phyloP scores from a whole-genome alignment of 2,329 filamentous ascomycete genomes.

The Furcasterigmium furcatum region DNA sequence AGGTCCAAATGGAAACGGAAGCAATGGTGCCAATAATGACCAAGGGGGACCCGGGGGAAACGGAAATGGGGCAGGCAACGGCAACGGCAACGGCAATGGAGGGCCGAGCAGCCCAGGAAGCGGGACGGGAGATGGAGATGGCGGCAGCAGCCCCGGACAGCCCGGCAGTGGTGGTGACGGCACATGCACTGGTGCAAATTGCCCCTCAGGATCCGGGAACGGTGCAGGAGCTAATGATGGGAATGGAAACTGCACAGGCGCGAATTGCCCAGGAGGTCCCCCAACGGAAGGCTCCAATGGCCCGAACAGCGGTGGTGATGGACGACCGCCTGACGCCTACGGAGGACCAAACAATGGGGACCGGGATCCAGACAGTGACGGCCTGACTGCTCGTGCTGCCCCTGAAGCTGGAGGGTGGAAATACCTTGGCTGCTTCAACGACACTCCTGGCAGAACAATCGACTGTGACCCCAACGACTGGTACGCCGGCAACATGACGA shows the following conservation, averaged over 20 bases:
- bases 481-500: constrained; percentile 37
- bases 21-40: background rate
- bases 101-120: no score
- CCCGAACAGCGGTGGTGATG: no score
- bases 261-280: background rate
- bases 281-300: no score
- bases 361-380: background rate
- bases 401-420: constrained; percentile 15
- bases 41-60: no score
- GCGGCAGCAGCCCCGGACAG: no score
- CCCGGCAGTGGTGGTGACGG: no score
- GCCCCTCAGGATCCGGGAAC: background rate
- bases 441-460: constrained; percentile 13
- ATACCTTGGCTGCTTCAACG: constrained; percentile 27
- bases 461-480: constrained; percentile 18
- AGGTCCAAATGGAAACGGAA: background rate
- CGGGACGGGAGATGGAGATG: background rate
- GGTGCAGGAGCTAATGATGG: background rate
- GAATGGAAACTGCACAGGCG: background rate
- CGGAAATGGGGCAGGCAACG: no score
- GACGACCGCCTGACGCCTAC: no score
- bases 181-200: background rate
- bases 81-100: background rate
- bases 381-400: background rate
- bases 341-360: background rate